phyloP scores from a whole-genome alignment of 2,329 filamentous ascomycete genomes.

The Ambrosiella xylebori region DNA sequence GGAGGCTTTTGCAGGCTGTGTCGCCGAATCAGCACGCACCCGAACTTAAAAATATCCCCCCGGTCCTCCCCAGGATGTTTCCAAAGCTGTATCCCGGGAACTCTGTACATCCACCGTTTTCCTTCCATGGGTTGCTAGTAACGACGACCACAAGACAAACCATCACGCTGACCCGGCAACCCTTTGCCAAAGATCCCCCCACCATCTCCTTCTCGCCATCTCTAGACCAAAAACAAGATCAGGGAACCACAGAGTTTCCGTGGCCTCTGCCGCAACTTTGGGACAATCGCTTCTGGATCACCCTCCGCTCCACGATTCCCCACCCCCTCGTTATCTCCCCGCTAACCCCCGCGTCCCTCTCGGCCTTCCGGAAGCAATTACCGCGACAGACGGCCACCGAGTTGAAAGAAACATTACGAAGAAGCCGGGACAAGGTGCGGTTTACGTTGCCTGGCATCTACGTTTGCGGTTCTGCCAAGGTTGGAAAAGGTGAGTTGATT shows the following conservation, averaged over 20 bases:
- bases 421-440: slow-evolving; percentile 37
- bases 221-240: neutral
- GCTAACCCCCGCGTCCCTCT: slow-evolving; percentile 26
- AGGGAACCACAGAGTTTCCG: neutral
- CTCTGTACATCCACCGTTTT: slow-evolving; percentile 19
- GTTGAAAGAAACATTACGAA: slow-evolving; percentile 14
- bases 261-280: slow-evolving; percentile 27
- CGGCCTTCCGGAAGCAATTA: slow-evolving; percentile 31
- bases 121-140: slow-evolving; percentile 25
- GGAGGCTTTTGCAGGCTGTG: slow-evolving; percentile 32
- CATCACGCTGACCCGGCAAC: slow-evolving; percentile 19
- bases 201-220: neutral
- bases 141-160: slow-evolving; percentile 26
- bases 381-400: slow-evolving; percentile 3
- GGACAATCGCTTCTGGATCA: slow-evolving; percentile 47
- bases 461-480: neutral
- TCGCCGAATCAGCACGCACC: slow-evolving; percentile 30
- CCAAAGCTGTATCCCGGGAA: slow-evolving; percentile 23
- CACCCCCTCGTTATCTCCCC: slow-evolving; percentile 29
- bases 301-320: slow-evolving; percentile 27
- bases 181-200: neutral
- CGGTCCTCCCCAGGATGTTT: slow-evolving; percentile 30
- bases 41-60: slow-evolving; percentile 27
- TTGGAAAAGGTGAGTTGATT: neutral
- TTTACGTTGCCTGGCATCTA: slow-evolving; percentile 40